These are phyloP conservation scores for Nissolia schottii DNA, from an alignment of 306 rosid species.

Conservation along the genomic window DNA sequence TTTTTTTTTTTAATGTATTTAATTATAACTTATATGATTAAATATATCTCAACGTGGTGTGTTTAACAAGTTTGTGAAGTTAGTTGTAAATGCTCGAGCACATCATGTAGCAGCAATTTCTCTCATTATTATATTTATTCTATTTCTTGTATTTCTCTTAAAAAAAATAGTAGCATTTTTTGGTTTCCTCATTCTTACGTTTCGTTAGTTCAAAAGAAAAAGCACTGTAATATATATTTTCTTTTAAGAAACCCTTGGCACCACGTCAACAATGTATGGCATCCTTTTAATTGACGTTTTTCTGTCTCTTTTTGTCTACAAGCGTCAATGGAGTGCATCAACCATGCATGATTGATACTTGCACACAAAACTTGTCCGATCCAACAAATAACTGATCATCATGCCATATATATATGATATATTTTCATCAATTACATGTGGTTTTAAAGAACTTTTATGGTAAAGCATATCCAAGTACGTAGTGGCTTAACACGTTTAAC, in stretches of 20 bases:
- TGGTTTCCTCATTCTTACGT: slow-evolving; percentile 25
- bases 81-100: neutral
- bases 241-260: slow-evolving; percentile 4
- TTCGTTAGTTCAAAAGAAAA: slow-evolving; percentile 13
- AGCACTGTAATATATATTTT: neutral
- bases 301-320: neutral
- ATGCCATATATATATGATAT: slow-evolving; percentile 4
- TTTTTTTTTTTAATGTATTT: neutral
- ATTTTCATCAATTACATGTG: too few relatives aligned
- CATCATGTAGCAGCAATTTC: neutral
- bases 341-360: neutral
- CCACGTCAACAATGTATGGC: neutral
- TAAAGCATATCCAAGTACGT: slow-evolving; percentile 6
- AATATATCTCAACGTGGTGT: too few relatives aligned
- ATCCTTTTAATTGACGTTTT: slow-evolving; percentile 4
- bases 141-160: neutral
- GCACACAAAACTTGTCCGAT: neutral
- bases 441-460: slow-evolving; percentile 3
- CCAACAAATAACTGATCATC: slow-evolving; percentile 3
- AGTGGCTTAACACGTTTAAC: slow-evolving; percentile 48
- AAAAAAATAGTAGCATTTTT: neutral
- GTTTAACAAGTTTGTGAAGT: too few relatives aligned
- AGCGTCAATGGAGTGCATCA: neutral
- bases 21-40: neutral
- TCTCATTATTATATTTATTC: neutral